A percentile compares a stretch with the other conserved stretches of the same genome.
Evolutionary conservation across 495 filamentous ascomycete species (phyloP).

Genomic region (Aspergillus hancockii): DNA sequence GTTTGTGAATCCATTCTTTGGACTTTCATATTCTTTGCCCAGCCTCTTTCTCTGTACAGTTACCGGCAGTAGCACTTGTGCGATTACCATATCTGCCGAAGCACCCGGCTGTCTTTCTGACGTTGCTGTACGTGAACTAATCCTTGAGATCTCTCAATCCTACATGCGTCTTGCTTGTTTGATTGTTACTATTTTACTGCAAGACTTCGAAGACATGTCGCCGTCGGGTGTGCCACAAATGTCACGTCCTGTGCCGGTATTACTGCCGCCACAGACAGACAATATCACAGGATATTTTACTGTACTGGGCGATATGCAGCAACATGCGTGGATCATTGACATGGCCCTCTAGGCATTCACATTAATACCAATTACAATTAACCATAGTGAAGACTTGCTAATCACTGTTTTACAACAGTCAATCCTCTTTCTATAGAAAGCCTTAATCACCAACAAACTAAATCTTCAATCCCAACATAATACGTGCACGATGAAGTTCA

Average conservation of each 20-base stretch:
- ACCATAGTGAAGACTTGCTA: neutral
- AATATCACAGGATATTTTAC: neutral
- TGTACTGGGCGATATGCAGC: neutral
- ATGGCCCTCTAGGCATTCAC: slow-evolving; percentile 5
- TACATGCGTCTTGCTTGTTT: neutral
- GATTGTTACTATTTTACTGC: neutral
- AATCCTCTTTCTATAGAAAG: neutral
- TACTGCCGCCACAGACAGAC: neutral
- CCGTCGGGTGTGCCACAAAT: neutral
- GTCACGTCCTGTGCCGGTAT: neutral
- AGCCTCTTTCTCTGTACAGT: slow-evolving; percentile 4
- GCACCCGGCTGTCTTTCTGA: slow-evolving; percentile 35
- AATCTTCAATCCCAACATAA: too few relatives aligned
- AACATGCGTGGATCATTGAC: neutral
- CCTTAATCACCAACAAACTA: too few relatives aligned
- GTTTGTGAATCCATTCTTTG: slow-evolving; percentile 31
- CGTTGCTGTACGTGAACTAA: slow-evolving; percentile 34
- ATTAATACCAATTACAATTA: slow-evolving; percentile 1
- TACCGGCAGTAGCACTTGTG: slow-evolving; percentile 1
- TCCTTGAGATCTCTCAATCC: neutral
- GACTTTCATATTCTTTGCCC: slow-evolving; percentile 12
- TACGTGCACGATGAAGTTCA: slow-evolving; percentile 45
- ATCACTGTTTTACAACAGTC: neutral
- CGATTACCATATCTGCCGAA: slow-evolving; percentile 23
- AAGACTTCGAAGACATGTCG: neutral